Percentiles rank a stretch among this genome's conserved stretches.
Evolutionary conservation across 345 rosid genomes (phyloP).

Genomic region (Moricandia arvensis): DNA sequence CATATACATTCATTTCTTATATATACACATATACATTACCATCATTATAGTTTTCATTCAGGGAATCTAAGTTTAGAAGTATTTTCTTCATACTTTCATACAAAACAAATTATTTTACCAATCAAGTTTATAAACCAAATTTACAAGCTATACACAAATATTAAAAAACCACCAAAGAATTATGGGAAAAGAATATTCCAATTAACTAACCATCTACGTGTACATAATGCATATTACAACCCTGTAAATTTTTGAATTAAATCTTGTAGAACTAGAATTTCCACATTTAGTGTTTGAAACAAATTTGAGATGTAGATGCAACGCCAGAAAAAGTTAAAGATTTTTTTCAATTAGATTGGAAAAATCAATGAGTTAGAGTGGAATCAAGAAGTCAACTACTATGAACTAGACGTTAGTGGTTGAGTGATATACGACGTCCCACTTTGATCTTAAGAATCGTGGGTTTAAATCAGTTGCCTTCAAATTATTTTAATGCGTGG

Average conservation of each 20-base stretch:
- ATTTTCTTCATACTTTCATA: neutral
- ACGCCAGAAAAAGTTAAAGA: neutral
- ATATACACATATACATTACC: neutral
- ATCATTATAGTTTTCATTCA: neutral
- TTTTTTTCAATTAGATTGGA: neutral
- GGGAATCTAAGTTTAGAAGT: too few relatives aligned
- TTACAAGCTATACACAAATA: neutral
- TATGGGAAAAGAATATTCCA: neutral
- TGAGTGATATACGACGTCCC: too few relatives aligned
- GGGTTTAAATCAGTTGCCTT: too few relatives aligned
- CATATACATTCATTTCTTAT: neutral
- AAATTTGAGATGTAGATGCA: neutral
- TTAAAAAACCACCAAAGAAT: neutral
- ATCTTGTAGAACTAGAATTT: neutral
- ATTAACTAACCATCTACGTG: neutral
- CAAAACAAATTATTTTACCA: neutral
- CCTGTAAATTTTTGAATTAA: neutral
- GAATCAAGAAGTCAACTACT: neutral
- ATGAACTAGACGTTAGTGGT: too few relatives aligned
- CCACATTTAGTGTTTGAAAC: neutral
- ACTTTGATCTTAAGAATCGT: too few relatives aligned
- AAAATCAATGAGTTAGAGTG: neutral
- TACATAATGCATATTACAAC: neutral
- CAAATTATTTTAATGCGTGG: too few relatives aligned
- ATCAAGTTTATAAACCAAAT: neutral